Percentiles rank a stretch among this genome's conserved stretches.
phyloP scores from a whole-genome alignment of 163 green algal genomes.

The Picocystis sp. region DNA sequence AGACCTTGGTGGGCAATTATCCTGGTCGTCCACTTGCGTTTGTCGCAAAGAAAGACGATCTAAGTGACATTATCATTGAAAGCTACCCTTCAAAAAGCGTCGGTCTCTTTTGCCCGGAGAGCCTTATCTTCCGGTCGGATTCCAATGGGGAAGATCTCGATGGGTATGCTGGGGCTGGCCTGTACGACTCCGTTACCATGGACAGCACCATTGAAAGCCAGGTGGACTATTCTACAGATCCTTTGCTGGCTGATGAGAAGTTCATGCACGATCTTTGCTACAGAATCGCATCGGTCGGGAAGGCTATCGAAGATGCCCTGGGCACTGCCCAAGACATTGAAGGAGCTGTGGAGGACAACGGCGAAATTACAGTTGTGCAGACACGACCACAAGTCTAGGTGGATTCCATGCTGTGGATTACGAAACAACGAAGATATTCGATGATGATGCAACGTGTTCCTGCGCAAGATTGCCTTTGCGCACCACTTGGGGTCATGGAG shows the following conservation, averaged over 20 bases:
- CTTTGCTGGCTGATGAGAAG: not conserved
- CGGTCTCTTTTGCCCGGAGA: conserved; percentile 79
- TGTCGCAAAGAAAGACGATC: conserved; percentile 41
- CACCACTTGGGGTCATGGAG: too few species aligned
- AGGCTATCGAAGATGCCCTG: conserved; percentile 61
- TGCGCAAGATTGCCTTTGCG: too few species aligned
- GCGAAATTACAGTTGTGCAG: conserved; percentile 71
- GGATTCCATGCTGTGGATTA: too few species aligned
- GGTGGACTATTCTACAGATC: conserved; percentile 12
- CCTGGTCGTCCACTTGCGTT: conserved; percentile 70
- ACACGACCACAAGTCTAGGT: conserved; percentile 73
- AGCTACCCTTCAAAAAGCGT: conserved; percentile 84
- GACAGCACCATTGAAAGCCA: not conserved
- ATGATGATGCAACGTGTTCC: too few species aligned
- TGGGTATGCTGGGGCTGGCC: conserved; percentile 23
- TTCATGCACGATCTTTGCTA: conserved; percentile 11
- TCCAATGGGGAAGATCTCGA: conserved; percentile 86
- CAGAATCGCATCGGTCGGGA: conserved; percentile 27
- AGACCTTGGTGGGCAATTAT: conserved; percentile 80
- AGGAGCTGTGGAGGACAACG: conserved; percentile 62
- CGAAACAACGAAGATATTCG: too few species aligned
- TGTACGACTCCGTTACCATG: conserved; percentile 17
- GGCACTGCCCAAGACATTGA: conserved; percentile 78
- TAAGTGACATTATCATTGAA: conserved; percentile 62
- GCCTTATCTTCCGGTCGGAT: conserved; percentile 94